Percentiles rank a stretch among this genome's conserved stretches.
Evolutionary conservation across 441 rosid species (phyloP).

Genomic region (Erysimum cheiri): DNA sequence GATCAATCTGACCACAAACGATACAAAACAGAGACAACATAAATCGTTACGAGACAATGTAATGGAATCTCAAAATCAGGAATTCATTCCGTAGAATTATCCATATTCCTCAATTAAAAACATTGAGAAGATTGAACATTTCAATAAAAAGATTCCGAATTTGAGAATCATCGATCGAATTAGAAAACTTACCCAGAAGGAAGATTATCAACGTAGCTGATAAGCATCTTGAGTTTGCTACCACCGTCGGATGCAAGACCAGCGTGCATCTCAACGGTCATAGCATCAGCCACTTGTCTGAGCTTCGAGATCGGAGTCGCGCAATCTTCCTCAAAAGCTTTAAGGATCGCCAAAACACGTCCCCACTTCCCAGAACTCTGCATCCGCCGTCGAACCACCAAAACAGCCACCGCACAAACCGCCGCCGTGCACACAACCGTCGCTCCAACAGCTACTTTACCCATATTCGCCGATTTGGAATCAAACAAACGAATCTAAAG

Average conservation of each 20-base stretch:
- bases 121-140: not conserved
- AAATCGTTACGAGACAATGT: not conserved
- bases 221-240: constrained; percentile 70
- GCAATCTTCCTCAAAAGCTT: constrained; percentile 63
- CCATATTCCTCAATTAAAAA: too few relatives aligned
- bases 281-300: constrained; percentile 63
- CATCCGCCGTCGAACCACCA: constrained; percentile 52
- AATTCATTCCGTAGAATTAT: not conserved
- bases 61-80: not conserved
- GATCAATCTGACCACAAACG: not conserved
- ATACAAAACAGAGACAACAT: not conserved
- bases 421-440: constrained; percentile 50
- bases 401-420: constrained; percentile 45
- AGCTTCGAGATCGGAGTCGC: constrained; percentile 56
- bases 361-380: constrained; percentile 59
- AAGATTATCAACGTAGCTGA: constrained; percentile 68
- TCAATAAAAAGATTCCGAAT: not conserved
- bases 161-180: not conserved
- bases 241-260: constrained; percentile 78
- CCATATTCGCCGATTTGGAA: constrained; percentile 48
- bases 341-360: constrained; percentile 54
- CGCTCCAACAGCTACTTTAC: constrained; percentile 50
- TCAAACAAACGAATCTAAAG: constrained; percentile 7
- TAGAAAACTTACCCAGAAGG: constrained; percentile 57
- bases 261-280: constrained; percentile 75